A percentile compares a stretch with the other conserved stretches of the same genome.
Evolutionary conservation across 83 land plant genomes (phyloP).

Genomic region (Diphasiastrum complanatum): DNA sequence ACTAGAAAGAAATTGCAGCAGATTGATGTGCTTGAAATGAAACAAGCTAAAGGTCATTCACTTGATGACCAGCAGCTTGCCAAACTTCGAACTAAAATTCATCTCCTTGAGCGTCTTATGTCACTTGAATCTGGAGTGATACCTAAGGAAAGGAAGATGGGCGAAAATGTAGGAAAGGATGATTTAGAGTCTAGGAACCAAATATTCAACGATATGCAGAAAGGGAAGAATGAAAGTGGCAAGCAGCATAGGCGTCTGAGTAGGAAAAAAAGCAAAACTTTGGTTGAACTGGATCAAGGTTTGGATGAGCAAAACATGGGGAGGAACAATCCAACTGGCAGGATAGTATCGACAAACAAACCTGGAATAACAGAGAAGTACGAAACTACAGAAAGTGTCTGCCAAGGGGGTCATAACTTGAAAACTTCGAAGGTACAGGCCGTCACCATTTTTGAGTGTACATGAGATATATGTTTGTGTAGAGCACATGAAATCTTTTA

Average conservation of each 20-base stretch:
- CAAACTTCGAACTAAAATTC: constrained; percentile 55
- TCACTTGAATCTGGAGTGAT: constrained; percentile 51
- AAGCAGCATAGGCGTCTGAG: background rate
- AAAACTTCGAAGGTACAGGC: too few relatives aligned
- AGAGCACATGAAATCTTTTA: too few relatives aligned
- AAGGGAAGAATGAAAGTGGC: background rate
- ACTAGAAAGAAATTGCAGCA: constrained; percentile 88
- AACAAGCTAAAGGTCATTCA: constrained; percentile 50
- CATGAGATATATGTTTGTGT: too few relatives aligned
- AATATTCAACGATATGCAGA: background rate
- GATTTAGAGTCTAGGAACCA: background rate
- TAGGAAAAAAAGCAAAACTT: constrained; percentile 15
- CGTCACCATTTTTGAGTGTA: too few relatives aligned
- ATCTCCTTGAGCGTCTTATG: constrained; percentile 47
- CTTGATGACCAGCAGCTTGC: constrained; percentile 89
- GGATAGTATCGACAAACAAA: constrained; percentile 2
- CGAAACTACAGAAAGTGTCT: too few relatives aligned
- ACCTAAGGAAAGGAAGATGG: background rate
- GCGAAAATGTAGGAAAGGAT: constrained; percentile 1
- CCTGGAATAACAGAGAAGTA: background rate
- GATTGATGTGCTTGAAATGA: constrained; percentile 83
- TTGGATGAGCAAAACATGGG: background rate
- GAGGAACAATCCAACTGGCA: background rate
- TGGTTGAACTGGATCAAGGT: constrained; percentile 5
- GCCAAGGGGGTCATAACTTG: too few relatives aligned